Evolutionary conservation across 75 land plant species (phyloP).

Genomic region (Picea sitchensis): DNA sequence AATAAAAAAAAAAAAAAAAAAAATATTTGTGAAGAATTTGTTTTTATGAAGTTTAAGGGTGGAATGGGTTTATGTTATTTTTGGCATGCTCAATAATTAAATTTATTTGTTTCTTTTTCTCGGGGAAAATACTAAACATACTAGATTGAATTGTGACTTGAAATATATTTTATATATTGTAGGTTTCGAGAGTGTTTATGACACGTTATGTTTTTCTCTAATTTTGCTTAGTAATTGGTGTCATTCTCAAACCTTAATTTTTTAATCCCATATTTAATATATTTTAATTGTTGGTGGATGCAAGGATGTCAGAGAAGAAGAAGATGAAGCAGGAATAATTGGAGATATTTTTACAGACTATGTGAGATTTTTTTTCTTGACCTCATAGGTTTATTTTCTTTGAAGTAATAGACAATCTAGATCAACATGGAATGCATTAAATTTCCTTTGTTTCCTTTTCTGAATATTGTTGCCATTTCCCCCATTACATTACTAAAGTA

Average conservation of each 20-base stretch:
- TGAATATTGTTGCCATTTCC: not conserved
- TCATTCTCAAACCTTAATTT: not conserved
- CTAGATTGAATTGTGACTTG: not conserved
- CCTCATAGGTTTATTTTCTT: not conserved
- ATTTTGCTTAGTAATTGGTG: not conserved
- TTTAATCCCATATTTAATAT: not conserved
- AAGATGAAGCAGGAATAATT: conserved; percentile 87
- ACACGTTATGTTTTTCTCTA: not conserved
- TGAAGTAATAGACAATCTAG: not conserved
- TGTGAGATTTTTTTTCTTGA: conserved; percentile 40
- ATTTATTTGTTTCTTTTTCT: not conserved
- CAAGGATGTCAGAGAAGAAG: conserved; percentile 91
- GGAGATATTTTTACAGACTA: conserved; percentile 98
- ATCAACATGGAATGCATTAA: not conserved
- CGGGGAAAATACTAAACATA: not conserved
- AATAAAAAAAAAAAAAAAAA: too few species aligned
- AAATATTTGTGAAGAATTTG: not conserved
- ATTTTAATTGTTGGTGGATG: conserved; percentile 48
- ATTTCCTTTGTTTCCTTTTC: not conserved
- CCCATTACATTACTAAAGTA: not conserved
- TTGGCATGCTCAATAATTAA: not conserved
- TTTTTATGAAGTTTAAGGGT: not conserved
- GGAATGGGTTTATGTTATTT: not conserved
- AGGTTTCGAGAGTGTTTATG: not conserved
- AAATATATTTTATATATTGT: not conserved